Evolutionary conservation across 2,329 filamentous ascomycete genomes (phyloP), one percentile per base, ranked within the genome.

Genomic region (Boeremia exigua): DNA sequence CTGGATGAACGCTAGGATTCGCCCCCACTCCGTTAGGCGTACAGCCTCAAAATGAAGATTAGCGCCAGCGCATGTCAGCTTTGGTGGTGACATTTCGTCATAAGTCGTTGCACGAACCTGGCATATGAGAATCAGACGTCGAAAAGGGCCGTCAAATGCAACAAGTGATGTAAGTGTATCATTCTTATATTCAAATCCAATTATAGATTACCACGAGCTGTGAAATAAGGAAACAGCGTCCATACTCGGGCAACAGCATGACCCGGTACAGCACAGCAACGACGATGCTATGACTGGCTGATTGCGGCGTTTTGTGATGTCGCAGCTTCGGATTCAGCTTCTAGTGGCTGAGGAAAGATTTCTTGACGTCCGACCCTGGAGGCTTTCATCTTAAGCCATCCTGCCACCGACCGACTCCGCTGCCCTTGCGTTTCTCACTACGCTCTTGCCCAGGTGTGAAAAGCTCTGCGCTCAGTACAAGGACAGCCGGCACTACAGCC

Each of bases 391-490:
- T 49, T 54, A 66, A 66, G 7, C 67, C 64, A 43, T 66, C 62
- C 48, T 66, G 65, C 69, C 65, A 68, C 48, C 59, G 62, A n/a
- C 64, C 63, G 11, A 62, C 61, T 10, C 59, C 59, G 45, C 56
- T 62, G 27, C 54, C 58, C 39, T 65, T 67, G 45, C 61, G 46
- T 11, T 43, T 48, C n/a, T 39, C 43, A 25, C 39, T 39, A 25
- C 40, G 55, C 27, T 55, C 55, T 32, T 56, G 39, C 36, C 60
- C 63, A 4, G 73, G 73, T 45, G 72, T 75, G 36, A 75, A 75
- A 42, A 74, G 45, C 59, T 75, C 73, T 2, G 73, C 70, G 28
- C 67, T 67, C 60, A 75, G 34, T 32, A 75, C 63, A 52, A 75
- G 45, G 17, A 74, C 69, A 4, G 73, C 68, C 1, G 73, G 73